Evolutionary conservation across 164 flowering plant genomes (phyloP).

Genomic region (Houttuynia cordata): DNA sequence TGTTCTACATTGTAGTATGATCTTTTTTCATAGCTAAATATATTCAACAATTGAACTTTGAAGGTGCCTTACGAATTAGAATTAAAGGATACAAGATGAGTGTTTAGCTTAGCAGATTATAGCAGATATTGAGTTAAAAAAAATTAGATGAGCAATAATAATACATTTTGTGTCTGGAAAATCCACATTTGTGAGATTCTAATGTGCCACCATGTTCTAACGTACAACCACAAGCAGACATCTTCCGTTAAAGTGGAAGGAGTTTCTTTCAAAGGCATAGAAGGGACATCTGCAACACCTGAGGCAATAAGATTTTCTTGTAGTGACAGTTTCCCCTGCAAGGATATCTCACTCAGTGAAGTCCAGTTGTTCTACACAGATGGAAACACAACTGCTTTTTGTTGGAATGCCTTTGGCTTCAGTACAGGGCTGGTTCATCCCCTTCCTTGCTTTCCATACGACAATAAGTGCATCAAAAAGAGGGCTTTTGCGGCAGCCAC

Average conservation of each 20-base stretch:
- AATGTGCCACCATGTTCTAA: too few relatives aligned
- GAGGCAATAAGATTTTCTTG: conserved; percentile 69
- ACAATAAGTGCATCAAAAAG: conserved; percentile 21
- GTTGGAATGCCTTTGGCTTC: conserved; percentile 74
- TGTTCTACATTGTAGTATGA: too few relatives aligned
- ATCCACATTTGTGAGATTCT: neutral
- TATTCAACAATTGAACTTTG: neutral
- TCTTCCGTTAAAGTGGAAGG: conserved; percentile 44
- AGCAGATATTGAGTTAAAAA: too few relatives aligned
- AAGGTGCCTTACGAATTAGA: too few relatives aligned
- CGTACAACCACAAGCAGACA: conserved; percentile 37
- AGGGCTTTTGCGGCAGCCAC: conserved; percentile 8
- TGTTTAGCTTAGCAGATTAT: too few relatives aligned
- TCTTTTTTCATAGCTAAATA: neutral
- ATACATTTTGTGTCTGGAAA: neutral
- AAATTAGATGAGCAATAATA: neutral
- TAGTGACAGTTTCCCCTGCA: conserved; percentile 70
- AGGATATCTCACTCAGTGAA: conserved; percentile 46
- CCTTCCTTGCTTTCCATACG: conserved; percentile 38
- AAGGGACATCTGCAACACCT: conserved; percentile 72
- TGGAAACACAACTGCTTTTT: conserved; percentile 37
- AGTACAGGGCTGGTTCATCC: conserved; percentile 46
- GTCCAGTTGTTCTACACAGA: conserved; percentile 30
- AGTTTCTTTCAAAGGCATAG: conserved; percentile 44
- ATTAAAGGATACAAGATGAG: too few relatives aligned